phyloP scores from a whole-genome alignment of 2,329 filamentous ascomycete species.

The Raffaelea arxii region DNA sequence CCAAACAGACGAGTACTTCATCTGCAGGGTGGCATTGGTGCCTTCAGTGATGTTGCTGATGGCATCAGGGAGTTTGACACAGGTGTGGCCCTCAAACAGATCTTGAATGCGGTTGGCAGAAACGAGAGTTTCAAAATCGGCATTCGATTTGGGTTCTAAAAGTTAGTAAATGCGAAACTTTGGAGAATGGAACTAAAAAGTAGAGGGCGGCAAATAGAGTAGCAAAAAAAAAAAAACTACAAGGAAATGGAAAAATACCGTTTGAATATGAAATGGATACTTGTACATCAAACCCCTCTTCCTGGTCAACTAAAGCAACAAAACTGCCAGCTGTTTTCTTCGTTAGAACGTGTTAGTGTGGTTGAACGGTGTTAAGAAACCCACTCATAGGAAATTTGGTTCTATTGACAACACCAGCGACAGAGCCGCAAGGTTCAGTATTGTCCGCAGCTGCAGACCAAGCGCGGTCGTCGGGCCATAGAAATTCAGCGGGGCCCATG shows the following conservation, averaged over 20 bases:
- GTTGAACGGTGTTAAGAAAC: no score
- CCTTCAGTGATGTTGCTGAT: conserved; percentile 18
- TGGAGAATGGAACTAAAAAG: neutral
- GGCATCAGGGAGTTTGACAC: conserved; percentile 20
- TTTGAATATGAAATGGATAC: conserved; percentile 24
- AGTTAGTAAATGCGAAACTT: neutral
- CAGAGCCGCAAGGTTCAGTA: conserved; percentile 39
- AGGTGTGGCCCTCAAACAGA: conserved; percentile 24
- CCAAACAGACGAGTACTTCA: conserved; percentile 22
- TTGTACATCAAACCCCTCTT: conserved; percentile 8
- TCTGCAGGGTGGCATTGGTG: conserved; percentile 23
- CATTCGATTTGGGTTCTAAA: conserved; percentile 19
- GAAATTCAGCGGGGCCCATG: conserved; percentile 44
- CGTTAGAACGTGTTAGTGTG: no score
- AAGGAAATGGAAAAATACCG: conserved; percentile 10
- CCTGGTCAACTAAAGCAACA: conserved; percentile 7
- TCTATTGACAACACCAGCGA: conserved; percentile 31
- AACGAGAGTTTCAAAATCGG: conserved; percentile 21
- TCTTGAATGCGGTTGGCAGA: conserved; percentile 15
- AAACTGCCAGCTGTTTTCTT: conserved; percentile 6
- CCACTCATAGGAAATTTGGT: conserved; percentile 41
- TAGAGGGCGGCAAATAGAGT: neutral
- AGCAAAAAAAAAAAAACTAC: neutral
- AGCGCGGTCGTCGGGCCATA: conserved; percentile 42
- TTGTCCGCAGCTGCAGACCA: conserved; percentile 41